Evolutionary conservation across 352 stramenopile species (phyloP).

Genomic region (Phytophthora vignae): DNA sequence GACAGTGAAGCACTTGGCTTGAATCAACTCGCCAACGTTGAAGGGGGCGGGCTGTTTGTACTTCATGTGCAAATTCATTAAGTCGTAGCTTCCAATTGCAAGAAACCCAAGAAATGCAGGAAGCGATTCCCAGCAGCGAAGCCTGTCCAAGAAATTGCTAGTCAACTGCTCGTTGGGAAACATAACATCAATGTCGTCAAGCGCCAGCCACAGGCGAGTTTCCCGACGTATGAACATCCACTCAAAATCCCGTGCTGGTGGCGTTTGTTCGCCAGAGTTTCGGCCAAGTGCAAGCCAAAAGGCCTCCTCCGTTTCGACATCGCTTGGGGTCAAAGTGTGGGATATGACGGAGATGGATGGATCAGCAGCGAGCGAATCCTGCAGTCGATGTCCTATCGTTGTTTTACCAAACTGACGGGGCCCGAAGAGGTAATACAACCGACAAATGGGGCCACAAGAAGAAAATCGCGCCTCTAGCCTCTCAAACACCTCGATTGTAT

Average conservation of each 20-base stretch:
- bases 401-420: conserved; percentile 37
- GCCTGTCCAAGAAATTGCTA: background rate
- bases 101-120: background rate
- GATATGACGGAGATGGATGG: background rate
- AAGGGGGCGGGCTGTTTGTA: background rate
- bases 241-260: background rate
- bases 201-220: conserved; percentile 1
- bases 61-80: background rate
- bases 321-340: background rate
- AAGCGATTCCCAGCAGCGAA: background rate
- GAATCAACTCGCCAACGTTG: background rate
- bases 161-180: background rate
- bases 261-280: background rate
- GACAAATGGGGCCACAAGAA: background rate
- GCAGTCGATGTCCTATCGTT: conserved; percentile 23
- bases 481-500: background rate
- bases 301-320: conserved; percentile 1
- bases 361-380: conserved; percentile 15
- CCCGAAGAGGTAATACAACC: conserved; percentile 24
- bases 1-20: conserved; percentile 18
- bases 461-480: background rate
- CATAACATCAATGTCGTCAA: background rate
- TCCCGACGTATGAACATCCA: background rate
- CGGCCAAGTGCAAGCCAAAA: conserved; percentile 14
- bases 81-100: background rate